Conservation (phyloP, 345 rosid genomes). For the Gossypium mustelinum region DNA sequence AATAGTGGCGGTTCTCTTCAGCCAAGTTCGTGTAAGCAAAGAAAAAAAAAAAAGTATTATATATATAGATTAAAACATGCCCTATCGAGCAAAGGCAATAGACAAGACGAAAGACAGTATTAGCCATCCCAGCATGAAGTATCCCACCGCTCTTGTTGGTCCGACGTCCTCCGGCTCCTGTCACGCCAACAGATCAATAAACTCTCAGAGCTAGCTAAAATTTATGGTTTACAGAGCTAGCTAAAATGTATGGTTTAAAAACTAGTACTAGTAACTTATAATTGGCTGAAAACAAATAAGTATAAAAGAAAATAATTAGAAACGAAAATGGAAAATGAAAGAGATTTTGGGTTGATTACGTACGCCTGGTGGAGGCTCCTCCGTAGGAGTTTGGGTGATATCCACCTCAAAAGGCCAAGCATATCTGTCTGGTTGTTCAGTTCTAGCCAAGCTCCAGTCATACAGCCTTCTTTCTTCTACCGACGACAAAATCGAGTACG, state of each 20-base stretch:
- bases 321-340: not conserved
- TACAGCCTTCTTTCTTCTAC: constrained; percentile 77
- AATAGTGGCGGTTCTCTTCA: too few relatives aligned
- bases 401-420: constrained; percentile 82
- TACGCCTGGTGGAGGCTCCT: constrained; percentile 63
- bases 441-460: constrained; percentile 89
- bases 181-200: not conserved
- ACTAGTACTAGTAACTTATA: too few relatives aligned
- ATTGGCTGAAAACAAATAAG: not conserved
- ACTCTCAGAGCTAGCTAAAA: not conserved
- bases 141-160: constrained; percentile 70
- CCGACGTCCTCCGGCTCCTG: constrained; percentile 77
- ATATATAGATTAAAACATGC: not conserved
- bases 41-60: not conserved
- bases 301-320: not conserved
- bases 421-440: constrained; percentile 47
- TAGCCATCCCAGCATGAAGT: constrained; percentile 67
- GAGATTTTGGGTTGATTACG: not conserved
- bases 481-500: constrained; percentile 58
- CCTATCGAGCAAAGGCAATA: constrained; percentile 47
- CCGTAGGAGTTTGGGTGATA: constrained; percentile 32
- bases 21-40: too few relatives aligned
- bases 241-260: not conserved
- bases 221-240: not conserved
- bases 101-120: constrained; percentile 50